These are phyloP conservation scores for Rhodotorula toruloides DNA, from an alignment of 768 basidiomycete species.

Conservation along the genomic window DNA sequence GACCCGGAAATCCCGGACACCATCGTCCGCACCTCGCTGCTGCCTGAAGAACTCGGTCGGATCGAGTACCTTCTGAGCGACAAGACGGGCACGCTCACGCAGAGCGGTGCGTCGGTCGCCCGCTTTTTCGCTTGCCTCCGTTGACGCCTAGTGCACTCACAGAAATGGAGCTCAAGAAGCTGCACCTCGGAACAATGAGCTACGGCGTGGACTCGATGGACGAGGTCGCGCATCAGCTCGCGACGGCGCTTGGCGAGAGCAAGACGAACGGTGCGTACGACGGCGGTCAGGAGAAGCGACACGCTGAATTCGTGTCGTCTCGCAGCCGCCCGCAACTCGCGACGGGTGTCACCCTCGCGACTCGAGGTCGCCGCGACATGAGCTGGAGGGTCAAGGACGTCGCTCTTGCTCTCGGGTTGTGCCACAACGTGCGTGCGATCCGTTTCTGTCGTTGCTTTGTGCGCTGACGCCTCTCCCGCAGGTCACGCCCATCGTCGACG, in stretches of 20 bases:
- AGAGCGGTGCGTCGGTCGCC: conserved; percentile 73
- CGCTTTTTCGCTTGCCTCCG: background rate
- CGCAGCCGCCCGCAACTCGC: conserved; percentile 49
- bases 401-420: conserved; percentile 84
- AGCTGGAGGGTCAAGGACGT: conserved; percentile 87
- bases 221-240: conserved; percentile 88
- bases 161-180: conserved; percentile 99
- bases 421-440: conserved; percentile 79
- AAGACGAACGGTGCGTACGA: conserved; percentile 58
- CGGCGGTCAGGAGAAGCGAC: too few species aligned
- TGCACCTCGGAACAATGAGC: conserved; percentile 98
- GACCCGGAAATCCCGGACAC: conserved; percentile 89
- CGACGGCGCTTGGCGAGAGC: conserved; percentile 68
- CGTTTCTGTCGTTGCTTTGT: background rate
- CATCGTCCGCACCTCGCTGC: conserved; percentile 92
- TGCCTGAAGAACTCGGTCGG: conserved; percentile 91
- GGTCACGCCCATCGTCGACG: conserved; percentile 84
- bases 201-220: conserved; percentile 99
- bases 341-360: conserved; percentile 74
- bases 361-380: conserved; percentile 86
- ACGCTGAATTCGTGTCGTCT: too few species aligned
- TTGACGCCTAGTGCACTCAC: background rate
- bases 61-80: conserved; percentile 95
- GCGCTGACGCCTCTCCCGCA: conserved; percentile 45
- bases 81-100: conserved; percentile 95